Conservation (phyloP, 371 early-diverging fungal genomes). For the Nematocida ironsii region DNA sequence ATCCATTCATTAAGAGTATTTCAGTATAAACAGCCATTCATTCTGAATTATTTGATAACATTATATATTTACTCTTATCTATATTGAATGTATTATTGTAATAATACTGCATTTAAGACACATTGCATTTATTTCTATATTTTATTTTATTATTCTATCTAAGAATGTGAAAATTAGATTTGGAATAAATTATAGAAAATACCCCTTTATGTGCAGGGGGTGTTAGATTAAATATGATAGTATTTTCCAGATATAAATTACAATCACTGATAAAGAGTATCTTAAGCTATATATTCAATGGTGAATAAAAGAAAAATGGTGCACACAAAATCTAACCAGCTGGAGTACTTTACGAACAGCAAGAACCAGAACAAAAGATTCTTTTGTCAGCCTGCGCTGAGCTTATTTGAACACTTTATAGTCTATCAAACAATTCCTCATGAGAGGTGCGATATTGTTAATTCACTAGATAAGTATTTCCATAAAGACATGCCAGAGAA, state of each 20-base stretch:
- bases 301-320: neutral
- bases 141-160: too few relatives aligned
- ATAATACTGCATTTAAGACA: too few relatives aligned
- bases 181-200: too few relatives aligned
- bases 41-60: too few relatives aligned
- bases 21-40: too few relatives aligned
- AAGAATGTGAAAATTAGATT: too few relatives aligned
- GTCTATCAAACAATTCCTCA: neutral
- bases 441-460: slow-evolving; percentile 5
- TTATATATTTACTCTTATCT: too few relatives aligned
- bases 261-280: neutral
- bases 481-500: neutral
- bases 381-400: slow-evolving; percentile 16
- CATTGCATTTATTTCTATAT: too few relatives aligned
- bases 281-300: neutral
- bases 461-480: slow-evolving; percentile 6
- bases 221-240: neutral
- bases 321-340: neutral
- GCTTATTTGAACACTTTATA: slow-evolving; percentile 8
- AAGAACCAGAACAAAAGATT: slow-evolving; percentile 2
- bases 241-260: neutral
- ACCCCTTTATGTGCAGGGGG: neutral
- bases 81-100: too few relatives aligned
- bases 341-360: neutral
- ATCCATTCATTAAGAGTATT: too few relatives aligned